phyloP scores from a whole-genome alignment of 345 rosid species.

The Pistacia vera region DNA sequence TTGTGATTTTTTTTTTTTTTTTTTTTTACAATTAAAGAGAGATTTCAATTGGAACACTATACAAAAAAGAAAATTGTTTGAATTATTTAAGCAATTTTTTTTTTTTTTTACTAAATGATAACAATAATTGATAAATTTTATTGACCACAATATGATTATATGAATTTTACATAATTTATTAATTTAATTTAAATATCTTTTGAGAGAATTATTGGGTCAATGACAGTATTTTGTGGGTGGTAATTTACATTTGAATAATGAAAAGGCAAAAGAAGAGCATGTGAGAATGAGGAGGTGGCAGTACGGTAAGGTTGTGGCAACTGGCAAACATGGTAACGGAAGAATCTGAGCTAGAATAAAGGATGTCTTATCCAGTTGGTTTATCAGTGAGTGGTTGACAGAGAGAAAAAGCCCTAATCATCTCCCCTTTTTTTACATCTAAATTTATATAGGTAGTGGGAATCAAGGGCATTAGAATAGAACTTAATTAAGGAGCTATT shows the following conservation, averaged over 20 bases:
- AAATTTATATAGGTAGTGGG: neutral
- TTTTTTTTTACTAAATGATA: too few relatives aligned
- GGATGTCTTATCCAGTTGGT: neutral
- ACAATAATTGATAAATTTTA: too few relatives aligned
- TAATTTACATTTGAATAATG: neutral
- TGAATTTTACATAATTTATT: too few relatives aligned
- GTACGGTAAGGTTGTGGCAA: conserved; percentile 16
- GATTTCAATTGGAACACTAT: too few relatives aligned
- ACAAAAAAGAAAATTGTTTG: too few relatives aligned
- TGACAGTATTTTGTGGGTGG: too few relatives aligned
- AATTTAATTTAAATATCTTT: too few relatives aligned
- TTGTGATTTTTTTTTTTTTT: too few relatives aligned
- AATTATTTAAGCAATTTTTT: too few relatives aligned
- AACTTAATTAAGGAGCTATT: neutral
- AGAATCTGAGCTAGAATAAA: conserved; percentile 22
- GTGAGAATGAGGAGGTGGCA: conserved; percentile 14
- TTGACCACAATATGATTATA: too few relatives aligned
- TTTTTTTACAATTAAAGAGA: too few relatives aligned
- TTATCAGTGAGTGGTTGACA: conserved; percentile 21
- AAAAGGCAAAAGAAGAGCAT: neutral
- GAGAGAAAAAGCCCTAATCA: neutral
- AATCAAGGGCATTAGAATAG: neutral
- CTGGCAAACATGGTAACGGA: conserved; percentile 19
- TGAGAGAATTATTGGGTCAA: too few relatives aligned
- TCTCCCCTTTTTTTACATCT: neutral